These are phyloP conservation scores for Ophiostoma fasciatum DNA, from an alignment of 2,329 filamentous ascomycete genomes.

Conservation along the genomic window DNA sequence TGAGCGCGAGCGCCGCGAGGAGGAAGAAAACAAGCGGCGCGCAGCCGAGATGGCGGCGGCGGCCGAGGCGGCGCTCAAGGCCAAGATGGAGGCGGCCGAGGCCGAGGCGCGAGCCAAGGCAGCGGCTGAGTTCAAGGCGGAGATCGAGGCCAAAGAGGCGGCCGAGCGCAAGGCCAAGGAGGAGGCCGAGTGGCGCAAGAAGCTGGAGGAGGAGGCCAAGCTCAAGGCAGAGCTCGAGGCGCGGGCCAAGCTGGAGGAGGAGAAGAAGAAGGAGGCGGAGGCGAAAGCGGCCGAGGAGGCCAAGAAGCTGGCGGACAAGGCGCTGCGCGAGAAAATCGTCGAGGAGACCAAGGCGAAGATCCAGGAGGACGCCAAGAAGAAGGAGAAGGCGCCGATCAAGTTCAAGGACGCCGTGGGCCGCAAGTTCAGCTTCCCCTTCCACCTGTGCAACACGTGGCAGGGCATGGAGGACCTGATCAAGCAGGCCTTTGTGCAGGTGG, in stretches of 20 bases:
- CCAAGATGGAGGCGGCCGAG: constrained; percentile 30
- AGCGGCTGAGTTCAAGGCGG: constrained; percentile 23
- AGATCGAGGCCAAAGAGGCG: constrained; percentile 20
- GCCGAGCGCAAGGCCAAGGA: constrained; percentile 17
- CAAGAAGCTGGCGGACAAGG: constrained; percentile 41
- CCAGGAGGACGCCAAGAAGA: constrained; percentile 29
- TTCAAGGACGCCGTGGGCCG: constrained; percentile 86
- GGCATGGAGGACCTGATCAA: constrained; percentile 79
- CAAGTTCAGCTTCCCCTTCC: constrained; percentile 85
- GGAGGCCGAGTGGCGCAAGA: constrained; percentile 28
- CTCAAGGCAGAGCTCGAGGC: constrained; percentile 27
- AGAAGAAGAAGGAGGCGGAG: constrained; percentile 30
- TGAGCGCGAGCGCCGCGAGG: constrained; percentile 24
- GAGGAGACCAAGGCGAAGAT: constrained; percentile 31
- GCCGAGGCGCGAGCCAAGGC: constrained; percentile 26
- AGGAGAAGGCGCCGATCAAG: constrained; percentile 60
- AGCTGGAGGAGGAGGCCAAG: constrained; percentile 29
- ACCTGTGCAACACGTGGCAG: constrained; percentile 73
- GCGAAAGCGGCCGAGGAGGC: constrained; percentile 27
- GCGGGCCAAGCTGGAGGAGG: constrained; percentile 29
- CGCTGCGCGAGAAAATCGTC: constrained; percentile 33
- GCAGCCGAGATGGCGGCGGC: constrained; percentile 34
- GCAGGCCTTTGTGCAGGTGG: constrained; percentile 69
- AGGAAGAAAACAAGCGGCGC: constrained; percentile 25
- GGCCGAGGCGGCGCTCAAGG: constrained; percentile 12